phyloP scores from a whole-genome alignment of 805 yeast species.

The Metschnikowia cerradonensis region DNA sequence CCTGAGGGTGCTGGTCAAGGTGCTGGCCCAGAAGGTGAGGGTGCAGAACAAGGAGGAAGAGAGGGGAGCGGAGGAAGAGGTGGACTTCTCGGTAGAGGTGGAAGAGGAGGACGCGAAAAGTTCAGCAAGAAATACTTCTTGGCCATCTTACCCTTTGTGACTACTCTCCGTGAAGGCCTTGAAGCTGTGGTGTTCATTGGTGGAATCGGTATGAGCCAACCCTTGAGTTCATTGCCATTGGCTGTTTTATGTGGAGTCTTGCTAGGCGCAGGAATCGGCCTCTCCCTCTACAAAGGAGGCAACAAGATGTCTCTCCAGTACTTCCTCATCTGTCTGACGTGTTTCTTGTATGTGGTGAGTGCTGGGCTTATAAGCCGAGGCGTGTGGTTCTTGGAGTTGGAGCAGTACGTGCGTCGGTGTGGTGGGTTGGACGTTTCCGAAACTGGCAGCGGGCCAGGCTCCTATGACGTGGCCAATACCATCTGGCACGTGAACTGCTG shows the following conservation, averaged over 20 bases:
- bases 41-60: neutral
- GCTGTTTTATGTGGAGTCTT: constrained; percentile 26
- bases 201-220: constrained; percentile 25
- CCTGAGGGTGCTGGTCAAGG: no score
- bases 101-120: constrained; percentile 7
- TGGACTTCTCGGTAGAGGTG: neutral
- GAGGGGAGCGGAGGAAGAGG: neutral
- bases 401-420: constrained; percentile 34
- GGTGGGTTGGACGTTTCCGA: constrained; percentile 42
- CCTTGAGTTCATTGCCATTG: constrained; percentile 18
- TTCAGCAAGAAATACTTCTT: constrained; percentile 23
- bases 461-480: constrained; percentile 37
- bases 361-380: constrained; percentile 45
- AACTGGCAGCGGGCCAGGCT: constrained; percentile 45
- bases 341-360: constrained; percentile 41
- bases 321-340: constrained; percentile 36
- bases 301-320: constrained; percentile 40
- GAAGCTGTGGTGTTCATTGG: constrained; percentile 69
- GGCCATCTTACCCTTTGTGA: constrained; percentile 25
- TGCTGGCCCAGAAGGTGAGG: no score
- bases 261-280: constrained; percentile 33
- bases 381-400: constrained; percentile 42
- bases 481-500: constrained; percentile 48
- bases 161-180: constrained; percentile 27
- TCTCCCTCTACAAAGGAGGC: constrained; percentile 36